Base-by-base conservation (phyloP, 2,329 filamentous ascomycete genomes). In the Trematosphaeria pertusa region DNA sequence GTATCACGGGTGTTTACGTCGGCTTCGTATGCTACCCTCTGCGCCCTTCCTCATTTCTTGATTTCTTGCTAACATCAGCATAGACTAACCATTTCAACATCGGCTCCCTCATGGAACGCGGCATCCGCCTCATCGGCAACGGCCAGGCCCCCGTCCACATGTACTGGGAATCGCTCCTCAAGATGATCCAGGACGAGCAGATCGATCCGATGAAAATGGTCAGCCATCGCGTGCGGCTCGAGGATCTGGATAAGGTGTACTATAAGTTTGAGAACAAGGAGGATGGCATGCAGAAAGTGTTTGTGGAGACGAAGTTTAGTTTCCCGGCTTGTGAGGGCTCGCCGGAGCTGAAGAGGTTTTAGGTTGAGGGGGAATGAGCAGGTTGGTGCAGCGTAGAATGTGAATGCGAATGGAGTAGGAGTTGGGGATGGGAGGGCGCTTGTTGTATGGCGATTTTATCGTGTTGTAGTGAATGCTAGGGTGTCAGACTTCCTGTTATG, bases 81-180 rank as follows among this genome's bases (percentile, higher is more conserved):
- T 53, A 86, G 81, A 89, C 87, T 17, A 91, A 91, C 72, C 87
- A 90, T 70, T 89, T 93, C 78, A 90, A 90, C 72, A 86, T 93
- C 58, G 89, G 91, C 8, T 86, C 88, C 0, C 67, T 95, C 11
- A 95, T 95, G 90, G 85, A 95, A 73, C 85, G 88, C 22, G 90
- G 90, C n/a, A 84, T 95, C 57, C 86, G 88, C 1, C 81, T 96
- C 34, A 91, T 85, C 54, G 83, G 84, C 32, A 86, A 86, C 56
- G 83, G 84, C 3, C 84, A 86, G 65, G 83, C 83, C 2, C 90
- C 90, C 0, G 89, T 95, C 0, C 89, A 93, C 61, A 83, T 86
- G 62, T 94, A 95, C 75, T 95, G 89, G 91, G 79, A 90, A 18
- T 81, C 88, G 3, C 77, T 95, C n/a, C 77, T 94, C 35, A 74